phyloP scores from a whole-genome alignment of 2,329 filamentous ascomycete genomes.

The Xylaria sp. region DNA sequence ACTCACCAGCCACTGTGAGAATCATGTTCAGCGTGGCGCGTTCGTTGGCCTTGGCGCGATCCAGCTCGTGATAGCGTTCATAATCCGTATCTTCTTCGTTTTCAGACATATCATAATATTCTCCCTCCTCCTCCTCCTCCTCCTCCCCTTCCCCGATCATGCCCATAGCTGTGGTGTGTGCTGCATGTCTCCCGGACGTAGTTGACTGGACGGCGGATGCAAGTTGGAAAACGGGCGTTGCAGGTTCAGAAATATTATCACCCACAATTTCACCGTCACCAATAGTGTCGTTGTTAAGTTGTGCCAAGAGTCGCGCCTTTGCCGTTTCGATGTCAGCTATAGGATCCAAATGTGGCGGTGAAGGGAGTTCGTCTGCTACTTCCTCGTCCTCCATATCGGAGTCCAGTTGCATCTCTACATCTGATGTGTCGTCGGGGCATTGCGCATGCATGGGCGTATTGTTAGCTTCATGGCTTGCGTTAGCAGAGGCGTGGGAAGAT shows the following conservation, averaged over 20 bases:
- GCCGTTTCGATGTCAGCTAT: constrained; percentile 52
- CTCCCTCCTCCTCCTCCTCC: not conserved
- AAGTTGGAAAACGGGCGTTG: not conserved
- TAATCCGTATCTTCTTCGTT: constrained; percentile 38
- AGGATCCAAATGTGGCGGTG: constrained; percentile 22
- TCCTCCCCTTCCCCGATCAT: not conserved
- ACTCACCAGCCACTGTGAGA: constrained; percentile 82
- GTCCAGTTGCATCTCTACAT: constrained; percentile 42
- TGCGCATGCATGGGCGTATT: constrained; percentile 49
- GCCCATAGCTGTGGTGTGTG: not conserved
- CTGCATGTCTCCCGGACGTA: not conserved
- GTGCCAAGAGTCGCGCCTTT: constrained; percentile 54
- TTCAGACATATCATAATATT: not conserved
- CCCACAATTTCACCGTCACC: not conserved
- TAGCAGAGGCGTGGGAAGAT: not conserved
- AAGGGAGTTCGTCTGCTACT: constrained; percentile 42
- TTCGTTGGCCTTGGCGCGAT: constrained; percentile 55
- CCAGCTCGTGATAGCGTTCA: constrained; percentile 25
- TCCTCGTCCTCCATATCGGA: constrained; percentile 47
- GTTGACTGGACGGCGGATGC: not conserved
- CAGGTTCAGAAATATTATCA: not conserved
- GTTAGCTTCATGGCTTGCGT: constrained; percentile 32
- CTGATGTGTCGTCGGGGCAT: constrained; percentile 46
- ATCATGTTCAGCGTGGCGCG: constrained; percentile 90
- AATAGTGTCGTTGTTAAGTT: constrained; percentile 43